Conservation (phyloP, 2,329 filamentous ascomycete genomes). For the Aspergillus udagawae region DNA sequence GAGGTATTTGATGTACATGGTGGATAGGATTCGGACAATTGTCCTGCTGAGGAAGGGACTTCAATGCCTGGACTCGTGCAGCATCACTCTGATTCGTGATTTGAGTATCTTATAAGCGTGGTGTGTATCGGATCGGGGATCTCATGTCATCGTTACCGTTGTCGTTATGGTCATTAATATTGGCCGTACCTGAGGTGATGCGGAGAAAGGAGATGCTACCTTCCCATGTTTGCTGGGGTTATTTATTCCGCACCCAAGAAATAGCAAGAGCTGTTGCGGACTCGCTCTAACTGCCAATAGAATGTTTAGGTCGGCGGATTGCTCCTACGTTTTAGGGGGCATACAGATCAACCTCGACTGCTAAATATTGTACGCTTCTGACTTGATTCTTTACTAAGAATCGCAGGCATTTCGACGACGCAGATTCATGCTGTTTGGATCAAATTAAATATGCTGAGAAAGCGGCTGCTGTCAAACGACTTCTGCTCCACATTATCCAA, state of each 20-base stretch:
- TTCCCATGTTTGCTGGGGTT: not conserved
- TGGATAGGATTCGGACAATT: slow-evolving; percentile 3
- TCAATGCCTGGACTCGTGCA: not conserved
- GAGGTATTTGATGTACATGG: slow-evolving; percentile 16
- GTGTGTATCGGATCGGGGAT: not conserved
- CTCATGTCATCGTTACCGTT: not conserved
- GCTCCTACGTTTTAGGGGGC: not conserved
- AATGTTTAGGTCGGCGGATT: not conserved
- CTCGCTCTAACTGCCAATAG: not conserved
- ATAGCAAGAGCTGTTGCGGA: not conserved
- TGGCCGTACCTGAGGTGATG: not conserved
- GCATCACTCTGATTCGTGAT: not conserved
- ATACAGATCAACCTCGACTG: not conserved
- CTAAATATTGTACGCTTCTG: not conserved
- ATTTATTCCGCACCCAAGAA: slow-evolving; percentile 6
- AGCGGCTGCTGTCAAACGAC: not conserved
- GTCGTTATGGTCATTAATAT: not conserved
- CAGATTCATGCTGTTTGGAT: not conserved
- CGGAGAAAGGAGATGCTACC: not conserved
- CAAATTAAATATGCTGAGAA: not conserved
- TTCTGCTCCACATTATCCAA: not conserved
- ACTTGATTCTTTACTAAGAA: not conserved
- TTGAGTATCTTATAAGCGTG: not conserved
- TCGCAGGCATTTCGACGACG: not conserved
- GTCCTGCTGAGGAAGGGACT: not conserved